Conservation (phyloP, 1,139 yeast species). For the Diutina mesorugosa region DNA sequence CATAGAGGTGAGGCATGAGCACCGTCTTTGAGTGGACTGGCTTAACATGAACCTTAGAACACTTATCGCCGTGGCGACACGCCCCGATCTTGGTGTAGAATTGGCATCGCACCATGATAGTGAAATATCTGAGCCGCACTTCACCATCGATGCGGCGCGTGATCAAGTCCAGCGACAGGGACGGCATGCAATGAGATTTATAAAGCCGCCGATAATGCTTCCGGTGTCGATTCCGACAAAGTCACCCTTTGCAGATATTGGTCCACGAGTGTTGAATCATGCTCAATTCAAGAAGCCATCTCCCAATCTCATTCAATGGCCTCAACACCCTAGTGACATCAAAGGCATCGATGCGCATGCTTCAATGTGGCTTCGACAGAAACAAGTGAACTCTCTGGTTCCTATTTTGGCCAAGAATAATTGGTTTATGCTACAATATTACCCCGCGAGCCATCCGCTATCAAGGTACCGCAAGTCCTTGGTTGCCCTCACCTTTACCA, state of each 20-base stretch:
- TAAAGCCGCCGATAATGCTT: not conserved
- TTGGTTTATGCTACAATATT: not conserved
- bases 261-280: not conserved
- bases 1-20: slow-evolving; percentile 56
- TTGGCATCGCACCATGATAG: slow-evolving; percentile 14
- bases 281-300: not conserved
- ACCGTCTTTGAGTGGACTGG: slow-evolving; percentile 63
- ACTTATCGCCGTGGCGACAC: slow-evolving; percentile 85
- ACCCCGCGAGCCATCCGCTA: not conserved
- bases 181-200: not conserved
- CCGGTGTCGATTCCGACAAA: not conserved
- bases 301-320: not conserved
- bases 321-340: not conserved
- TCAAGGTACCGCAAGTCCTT: not conserved
- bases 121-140: not conserved
- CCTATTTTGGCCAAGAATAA: not conserved
- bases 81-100: slow-evolving; percentile 85
- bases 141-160: not conserved
- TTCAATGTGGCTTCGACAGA: not conserved
- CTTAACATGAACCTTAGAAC: slow-evolving; percentile 63
- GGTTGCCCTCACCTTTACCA: not conserved
- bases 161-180: not conserved
- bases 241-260: not conserved
- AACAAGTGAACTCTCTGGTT: not conserved
- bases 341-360: not conserved